A percentile compares a stretch with the other conserved stretches of the same genome.
These are phyloP conservation scores for Kwoniella mangroviensis DNA, from an alignment of 768 basidiomycete species.

Conservation along the genomic window DNA sequence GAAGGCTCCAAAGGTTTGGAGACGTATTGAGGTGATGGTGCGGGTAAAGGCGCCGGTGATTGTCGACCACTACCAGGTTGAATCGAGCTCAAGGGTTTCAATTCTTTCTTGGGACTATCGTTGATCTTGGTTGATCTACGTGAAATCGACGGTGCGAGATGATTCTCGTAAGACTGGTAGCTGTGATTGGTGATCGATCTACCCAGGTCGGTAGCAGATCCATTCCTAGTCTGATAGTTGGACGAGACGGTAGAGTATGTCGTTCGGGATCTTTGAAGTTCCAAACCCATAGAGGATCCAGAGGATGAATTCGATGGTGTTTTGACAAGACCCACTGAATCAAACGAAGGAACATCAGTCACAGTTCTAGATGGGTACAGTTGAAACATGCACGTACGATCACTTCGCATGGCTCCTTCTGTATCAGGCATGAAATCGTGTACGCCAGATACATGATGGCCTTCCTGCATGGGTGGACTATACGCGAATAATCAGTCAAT, in stretches of 20 bases:
- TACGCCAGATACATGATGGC: conserved; percentile 47
- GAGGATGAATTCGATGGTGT: conserved; percentile 42
- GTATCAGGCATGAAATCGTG: conserved; percentile 35
- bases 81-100: conserved; percentile 5
- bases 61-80: conserved; percentile 1
- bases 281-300: conserved; percentile 31
- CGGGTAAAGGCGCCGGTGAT: background rate
- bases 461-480: conserved; percentile 46
- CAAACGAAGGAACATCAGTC: background rate
- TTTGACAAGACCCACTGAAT: conserved; percentile 22
- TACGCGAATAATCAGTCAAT: background rate
- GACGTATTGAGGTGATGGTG: background rate
- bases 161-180: conserved; percentile 40
- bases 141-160: conserved; percentile 20
- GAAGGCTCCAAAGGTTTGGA: conserved; percentile 5
- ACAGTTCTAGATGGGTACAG: no score
- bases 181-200: conserved; percentile 16
- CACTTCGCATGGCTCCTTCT: conserved; percentile 22
- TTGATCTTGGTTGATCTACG: background rate
- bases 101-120: conserved; percentile 9
- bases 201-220: conserved; percentile 1
- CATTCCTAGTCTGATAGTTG: conserved; percentile 19
- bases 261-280: conserved; percentile 22
- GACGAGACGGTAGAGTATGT: conserved; percentile 30
- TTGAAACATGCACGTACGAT: conserved; percentile 30